Conservation (phyloP, 257 asterid genomes). For the Pogostemon cablin region DNA sequence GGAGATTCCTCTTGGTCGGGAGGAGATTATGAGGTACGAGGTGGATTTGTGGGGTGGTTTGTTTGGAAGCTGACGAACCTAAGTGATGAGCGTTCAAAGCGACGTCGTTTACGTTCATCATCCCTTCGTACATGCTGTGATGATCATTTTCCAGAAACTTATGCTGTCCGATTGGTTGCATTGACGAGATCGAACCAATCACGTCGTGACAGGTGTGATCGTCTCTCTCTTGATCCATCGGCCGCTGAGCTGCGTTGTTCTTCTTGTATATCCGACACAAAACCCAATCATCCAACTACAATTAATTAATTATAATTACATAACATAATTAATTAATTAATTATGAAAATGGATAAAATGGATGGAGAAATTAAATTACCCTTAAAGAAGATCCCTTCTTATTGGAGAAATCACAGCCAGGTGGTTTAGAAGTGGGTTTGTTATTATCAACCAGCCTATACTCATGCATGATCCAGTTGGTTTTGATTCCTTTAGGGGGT, state of each 20-base stretch:
- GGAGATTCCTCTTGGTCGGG: constrained; percentile 43
- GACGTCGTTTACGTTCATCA: constrained; percentile 46
- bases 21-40: constrained; percentile 35
- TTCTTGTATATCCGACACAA: constrained; percentile 79
- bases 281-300: constrained; percentile 89
- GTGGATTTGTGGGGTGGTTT: constrained; percentile 21
- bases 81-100: constrained; percentile 32
- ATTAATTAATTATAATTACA: background rate
- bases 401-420: constrained; percentile 45
- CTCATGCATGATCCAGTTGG: constrained; percentile 73
- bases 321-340: background rate
- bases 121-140: constrained; percentile 52
- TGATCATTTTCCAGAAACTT: constrained; percentile 35
- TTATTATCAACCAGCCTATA: constrained; percentile 52
- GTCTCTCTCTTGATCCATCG: constrained; percentile 62
- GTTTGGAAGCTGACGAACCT: constrained; percentile 12
- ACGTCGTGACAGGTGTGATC: constrained; percentile 42
- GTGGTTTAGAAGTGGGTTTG: constrained; percentile 46
- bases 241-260: constrained; percentile 53
- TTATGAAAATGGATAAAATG: background rate
- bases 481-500: constrained; percentile 60
- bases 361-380: constrained; percentile 33
- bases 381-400: constrained; percentile 66
- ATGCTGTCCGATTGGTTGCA: background rate
- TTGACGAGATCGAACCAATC: constrained; percentile 43